Evolutionary conservation across 1,139 yeast species (phyloP), one percentile per base, ranked within the genome.

Genomic region (Scheffersomyces titani): DNA sequence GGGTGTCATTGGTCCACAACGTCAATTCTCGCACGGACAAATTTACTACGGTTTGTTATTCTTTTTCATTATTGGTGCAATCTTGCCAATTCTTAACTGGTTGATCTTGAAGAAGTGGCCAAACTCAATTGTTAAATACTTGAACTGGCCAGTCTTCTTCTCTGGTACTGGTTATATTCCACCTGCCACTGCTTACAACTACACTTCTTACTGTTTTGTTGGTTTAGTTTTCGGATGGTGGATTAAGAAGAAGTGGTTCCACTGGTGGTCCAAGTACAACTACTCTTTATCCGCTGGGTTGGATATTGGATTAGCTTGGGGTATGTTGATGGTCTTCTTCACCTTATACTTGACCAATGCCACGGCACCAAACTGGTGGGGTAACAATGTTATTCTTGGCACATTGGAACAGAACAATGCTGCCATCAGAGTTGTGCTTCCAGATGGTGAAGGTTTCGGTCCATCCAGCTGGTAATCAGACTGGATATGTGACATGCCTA

Each of bases 221-320:
- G 79, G 77, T 47, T 55, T 71, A 60, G 59, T 68, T 58, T 76
- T 77, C 59, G 72, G 74, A 50, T 66, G 65, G 69, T 73, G 60
- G 66, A 69, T 77, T 55, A 76, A 77, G 68, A 73, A 68, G 60
- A 74, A 65, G 62, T 76, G 70, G 70, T 81, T 83, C 66, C 78
- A 78, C 61, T 86, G 89, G 90, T 86, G 89, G 89, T 74, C 84
- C 50, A 86, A 86, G 73, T 86, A 86, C 73, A 84, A 84, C 68
- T 85, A 83, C 65, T 74, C 84, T 30, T 71, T 86, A 57, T 81
- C 87, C 30, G 87, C 87, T 1, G 89, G 85, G 22, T 65, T 86
- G 59, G 87, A 83, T 64, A 73, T 83, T 53, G 87, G 89, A 52
- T 70, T 86, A 59, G 86, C 87, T 5, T 74, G 83, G 66, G 77